These are phyloP conservation scores for Boletus smithii DNA, from an alignment of 1,284 basidiomycete genomes.

Conservation along the genomic window DNA sequence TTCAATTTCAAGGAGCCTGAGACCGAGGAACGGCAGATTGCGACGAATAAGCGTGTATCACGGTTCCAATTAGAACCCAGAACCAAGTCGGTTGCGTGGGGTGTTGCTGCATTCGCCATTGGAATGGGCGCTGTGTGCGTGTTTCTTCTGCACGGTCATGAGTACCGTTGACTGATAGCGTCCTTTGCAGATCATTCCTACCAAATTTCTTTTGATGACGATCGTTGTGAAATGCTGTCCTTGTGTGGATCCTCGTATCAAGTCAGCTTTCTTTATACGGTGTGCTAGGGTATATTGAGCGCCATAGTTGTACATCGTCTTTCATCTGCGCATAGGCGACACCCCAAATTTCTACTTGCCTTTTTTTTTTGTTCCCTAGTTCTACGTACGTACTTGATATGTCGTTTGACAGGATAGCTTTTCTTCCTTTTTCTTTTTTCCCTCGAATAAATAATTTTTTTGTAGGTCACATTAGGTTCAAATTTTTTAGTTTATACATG, in stretches of 20 bases:
- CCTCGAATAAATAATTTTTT: conserved; percentile 14
- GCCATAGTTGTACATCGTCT: conserved; percentile 21
- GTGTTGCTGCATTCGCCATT: conserved; percentile 68
- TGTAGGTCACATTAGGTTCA: too few species aligned
- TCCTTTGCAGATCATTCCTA: conserved; percentile 33
- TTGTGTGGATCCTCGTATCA: conserved; percentile 6
- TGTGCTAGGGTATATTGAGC: conserved; percentile 22
- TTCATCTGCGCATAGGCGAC: conserved; percentile 16
- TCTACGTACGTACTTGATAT: conserved; percentile 1
- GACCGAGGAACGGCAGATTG: conserved; percentile 54
- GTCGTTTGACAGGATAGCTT: conserved; percentile 2
- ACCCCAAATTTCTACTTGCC: conserved; percentile 10
- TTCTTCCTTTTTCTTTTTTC: neutral
- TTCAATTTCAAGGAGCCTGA: conserved; percentile 68
- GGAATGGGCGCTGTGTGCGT: conserved; percentile 69
- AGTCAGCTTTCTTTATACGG: conserved; percentile 3
- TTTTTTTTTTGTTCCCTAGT: neutral
- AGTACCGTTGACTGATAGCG: conserved; percentile 5
- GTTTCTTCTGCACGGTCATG: neutral
- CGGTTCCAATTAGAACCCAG: conserved; percentile 54
- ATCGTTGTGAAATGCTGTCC: conserved; percentile 10
- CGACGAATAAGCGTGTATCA: conserved; percentile 58
- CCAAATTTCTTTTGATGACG: conserved; percentile 43
- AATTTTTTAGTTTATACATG: too few species aligned
- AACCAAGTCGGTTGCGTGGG: conserved; percentile 71